Conservation (phyloP, 176 grass and related monocot species). For the Leersia perrieri region DNA sequence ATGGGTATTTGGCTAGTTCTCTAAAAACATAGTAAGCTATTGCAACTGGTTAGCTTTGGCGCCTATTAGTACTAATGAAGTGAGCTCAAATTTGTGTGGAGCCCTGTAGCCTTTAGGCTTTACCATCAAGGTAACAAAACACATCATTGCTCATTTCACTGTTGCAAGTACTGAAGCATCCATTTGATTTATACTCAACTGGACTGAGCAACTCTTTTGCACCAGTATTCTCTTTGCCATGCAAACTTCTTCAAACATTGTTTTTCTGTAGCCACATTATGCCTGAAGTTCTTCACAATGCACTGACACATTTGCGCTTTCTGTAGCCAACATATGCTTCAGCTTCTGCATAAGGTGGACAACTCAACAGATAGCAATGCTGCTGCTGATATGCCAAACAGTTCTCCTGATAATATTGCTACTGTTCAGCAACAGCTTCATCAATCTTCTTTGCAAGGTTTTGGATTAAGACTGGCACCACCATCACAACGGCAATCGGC, state of each 20-base stretch:
- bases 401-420: slow-evolving; percentile 37
- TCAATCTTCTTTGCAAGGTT: slow-evolving; percentile 61
- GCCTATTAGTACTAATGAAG: too few relatives aligned
- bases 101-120: too few relatives aligned
- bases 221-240: not conserved
- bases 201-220: not conserved
- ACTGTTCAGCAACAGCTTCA: slow-evolving; percentile 58
- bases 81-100: too few relatives aligned
- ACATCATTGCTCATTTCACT: too few relatives aligned
- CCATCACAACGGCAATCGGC: slow-evolving; percentile 63
- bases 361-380: slow-evolving; percentile 56
- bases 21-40: too few relatives aligned
- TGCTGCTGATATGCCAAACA: slow-evolving; percentile 43
- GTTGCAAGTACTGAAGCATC: not conserved
- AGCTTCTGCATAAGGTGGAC: slow-evolving; percentile 89
- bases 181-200: not conserved
- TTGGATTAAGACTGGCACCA: slow-evolving; percentile 73
- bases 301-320: slow-evolving; percentile 41
- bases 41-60: too few relatives aligned
- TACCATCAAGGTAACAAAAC: too few relatives aligned
- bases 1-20: too few relatives aligned
- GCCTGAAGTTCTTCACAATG: slow-evolving; percentile 51
- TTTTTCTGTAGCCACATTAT: slow-evolving; percentile 49
- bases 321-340: slow-evolving; percentile 96
- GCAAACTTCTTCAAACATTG: slow-evolving; percentile 11